phyloP scores from a whole-genome alignment of 139 green algal genomes.

The Chlamydomonas sp. region DNA sequence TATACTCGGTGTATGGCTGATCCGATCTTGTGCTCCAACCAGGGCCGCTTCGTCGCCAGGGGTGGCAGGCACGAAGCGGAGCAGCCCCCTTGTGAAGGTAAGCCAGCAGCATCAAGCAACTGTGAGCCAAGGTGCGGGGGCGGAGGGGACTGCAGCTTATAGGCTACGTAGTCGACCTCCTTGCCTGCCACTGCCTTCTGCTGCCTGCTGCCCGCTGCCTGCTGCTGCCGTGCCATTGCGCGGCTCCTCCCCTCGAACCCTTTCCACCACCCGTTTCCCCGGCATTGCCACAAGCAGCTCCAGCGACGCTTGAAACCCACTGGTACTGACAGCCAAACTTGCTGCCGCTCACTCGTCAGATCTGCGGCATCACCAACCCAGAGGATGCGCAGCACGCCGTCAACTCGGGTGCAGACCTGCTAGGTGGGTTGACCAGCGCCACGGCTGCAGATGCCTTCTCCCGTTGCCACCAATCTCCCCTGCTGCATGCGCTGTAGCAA shows the following conservation, averaged over 20 bases:
- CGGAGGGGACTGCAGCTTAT: no score
- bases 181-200: no score
- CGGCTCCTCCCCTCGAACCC: no score
- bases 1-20: no score
- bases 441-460: background rate
- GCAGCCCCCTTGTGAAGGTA: constrained; percentile 20
- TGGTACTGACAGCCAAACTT: background rate
- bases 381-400: constrained; percentile 76
- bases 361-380: constrained; percentile 81
- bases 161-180: no score
- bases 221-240: no score
- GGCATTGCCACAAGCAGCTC: no score
- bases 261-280: no score
- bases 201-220: no score
- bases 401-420: constrained; percentile 59
- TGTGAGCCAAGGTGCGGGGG: no score
- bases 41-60: no score
- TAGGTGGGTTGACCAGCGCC: constrained; percentile 43
- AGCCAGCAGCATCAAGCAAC: background rate
- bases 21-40: no score
- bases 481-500: background rate
- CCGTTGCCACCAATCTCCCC: background rate
- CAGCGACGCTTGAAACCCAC: background rate
- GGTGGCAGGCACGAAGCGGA: background rate
- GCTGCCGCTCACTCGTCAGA: constrained; percentile 44